A percentile compares a stretch with the other conserved stretches of the same genome.
phyloP scores from a whole-genome alignment of 2,329 filamentous ascomycete species.

The Pseudodiploospora longispora region DNA sequence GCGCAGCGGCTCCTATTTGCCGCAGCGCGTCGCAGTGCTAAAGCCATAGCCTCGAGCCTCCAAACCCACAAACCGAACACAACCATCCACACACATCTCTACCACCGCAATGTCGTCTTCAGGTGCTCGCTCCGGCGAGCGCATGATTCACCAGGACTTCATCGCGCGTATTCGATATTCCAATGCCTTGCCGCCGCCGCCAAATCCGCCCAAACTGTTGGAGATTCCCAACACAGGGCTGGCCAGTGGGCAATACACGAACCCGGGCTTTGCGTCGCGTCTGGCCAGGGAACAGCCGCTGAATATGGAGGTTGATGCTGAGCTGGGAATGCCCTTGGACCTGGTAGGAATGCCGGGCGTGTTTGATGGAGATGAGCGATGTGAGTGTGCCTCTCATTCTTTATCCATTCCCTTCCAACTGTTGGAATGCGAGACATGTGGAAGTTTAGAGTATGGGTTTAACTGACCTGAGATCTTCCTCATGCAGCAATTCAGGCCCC shows the following conservation, averaged over 20 bases:
- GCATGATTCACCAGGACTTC: constrained; percentile 83
- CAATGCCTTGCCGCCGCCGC: constrained; percentile 89
- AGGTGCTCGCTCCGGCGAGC: constrained; percentile 39
- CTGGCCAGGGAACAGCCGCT: constrained; percentile 85
- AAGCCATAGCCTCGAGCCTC: too few species aligned
- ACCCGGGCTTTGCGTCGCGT: constrained; percentile 80
- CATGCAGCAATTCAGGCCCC: constrained; percentile 70
- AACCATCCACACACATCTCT: too few species aligned
- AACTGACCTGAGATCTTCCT: constrained; percentile 4
- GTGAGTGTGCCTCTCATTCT: constrained; percentile 39
- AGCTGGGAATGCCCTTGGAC: constrained; percentile 95
- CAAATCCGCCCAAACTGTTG: constrained; percentile 90
- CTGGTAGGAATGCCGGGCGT: constrained; percentile 90
- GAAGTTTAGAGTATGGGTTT: neutral
- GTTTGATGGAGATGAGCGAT: constrained; percentile 90
- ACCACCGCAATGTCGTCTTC: constrained; percentile 22
- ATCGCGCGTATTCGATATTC: constrained; percentile 93
- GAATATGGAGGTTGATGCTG: constrained; percentile 95
- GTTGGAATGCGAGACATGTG: neutral
- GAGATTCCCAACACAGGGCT: constrained; percentile 93
- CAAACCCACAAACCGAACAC: neutral
- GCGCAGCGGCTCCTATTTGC: too few species aligned
- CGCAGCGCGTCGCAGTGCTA: too few species aligned
- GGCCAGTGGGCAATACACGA: constrained; percentile 79
- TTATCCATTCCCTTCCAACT: neutral